Evolutionary conservation across 352 stramenopile genomes (phyloP).

Genomic region (Globisporangium cystogenes): DNA sequence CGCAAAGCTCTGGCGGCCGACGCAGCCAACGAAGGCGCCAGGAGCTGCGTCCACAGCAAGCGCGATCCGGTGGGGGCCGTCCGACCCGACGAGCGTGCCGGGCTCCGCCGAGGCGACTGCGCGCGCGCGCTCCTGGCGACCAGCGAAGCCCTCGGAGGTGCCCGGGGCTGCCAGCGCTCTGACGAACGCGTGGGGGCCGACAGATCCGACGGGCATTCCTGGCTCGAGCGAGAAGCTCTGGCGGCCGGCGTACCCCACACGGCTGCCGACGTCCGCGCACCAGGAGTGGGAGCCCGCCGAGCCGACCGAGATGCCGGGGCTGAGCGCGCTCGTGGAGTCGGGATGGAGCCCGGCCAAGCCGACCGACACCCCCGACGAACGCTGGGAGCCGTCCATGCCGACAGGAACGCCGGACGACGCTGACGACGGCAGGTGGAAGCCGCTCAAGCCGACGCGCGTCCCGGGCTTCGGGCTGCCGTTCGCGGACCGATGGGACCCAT

Average conservation of each 20-base stretch:
- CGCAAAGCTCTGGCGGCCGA: not conserved
- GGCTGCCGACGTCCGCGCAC: not conserved
- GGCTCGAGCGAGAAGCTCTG: constrained; percentile 2
- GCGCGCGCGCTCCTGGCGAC: not conserved
- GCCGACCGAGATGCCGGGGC: not conserved
- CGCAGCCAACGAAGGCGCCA: not conserved
- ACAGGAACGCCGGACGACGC: not conserved
- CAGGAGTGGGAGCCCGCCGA: constrained; percentile 1
- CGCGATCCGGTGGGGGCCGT: not conserved
- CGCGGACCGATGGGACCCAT: not conserved
- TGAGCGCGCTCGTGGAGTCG: not conserved
- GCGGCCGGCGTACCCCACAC: not conserved
- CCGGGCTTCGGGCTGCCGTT: not conserved
- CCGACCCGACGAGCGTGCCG: not conserved
- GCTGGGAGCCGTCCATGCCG: not conserved
- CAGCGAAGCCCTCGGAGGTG: not conserved
- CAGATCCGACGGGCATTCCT: not conserved
- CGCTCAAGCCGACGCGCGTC: not conserved
- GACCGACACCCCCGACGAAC: not conserved
- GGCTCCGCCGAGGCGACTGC: not conserved
- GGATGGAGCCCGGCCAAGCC: not conserved
- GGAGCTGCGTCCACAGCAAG: not conserved
- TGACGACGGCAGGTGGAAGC: not conserved
- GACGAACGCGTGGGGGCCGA: not conserved
- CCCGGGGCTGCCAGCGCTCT: not conserved